A percentile compares a stretch with the other conserved stretches of the same genome.
phyloP scores from a whole-genome alignment of 2,329 filamentous ascomycete genomes.

The Thelonectria discophora region DNA sequence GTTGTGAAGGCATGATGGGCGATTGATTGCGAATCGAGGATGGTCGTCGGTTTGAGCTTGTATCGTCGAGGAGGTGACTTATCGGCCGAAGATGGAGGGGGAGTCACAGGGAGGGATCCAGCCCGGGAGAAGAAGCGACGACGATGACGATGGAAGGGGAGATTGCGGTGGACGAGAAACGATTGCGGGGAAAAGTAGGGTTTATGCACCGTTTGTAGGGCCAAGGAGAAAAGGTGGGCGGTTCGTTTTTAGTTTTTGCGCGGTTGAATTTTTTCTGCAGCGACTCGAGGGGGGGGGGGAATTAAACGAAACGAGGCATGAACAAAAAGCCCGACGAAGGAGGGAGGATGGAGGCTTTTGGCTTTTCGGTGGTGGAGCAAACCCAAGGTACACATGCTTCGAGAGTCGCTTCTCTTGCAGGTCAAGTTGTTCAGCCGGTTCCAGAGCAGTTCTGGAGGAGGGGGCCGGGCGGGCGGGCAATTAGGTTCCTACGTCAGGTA shows the following conservation, averaged over 20 bases:
- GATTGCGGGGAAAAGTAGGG: constrained; percentile 16
- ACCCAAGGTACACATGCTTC: too few species aligned
- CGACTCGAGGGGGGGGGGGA: too few species aligned
- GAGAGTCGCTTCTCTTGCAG: too few species aligned
- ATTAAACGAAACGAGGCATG: neutral
- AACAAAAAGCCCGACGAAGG: too few species aligned
- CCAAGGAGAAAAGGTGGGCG: too few species aligned
- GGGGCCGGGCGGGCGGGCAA: too few species aligned
- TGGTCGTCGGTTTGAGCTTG: neutral
- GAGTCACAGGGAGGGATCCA: constrained; percentile 22
- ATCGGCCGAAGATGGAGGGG: neutral
- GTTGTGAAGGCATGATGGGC: constrained; percentile 59
- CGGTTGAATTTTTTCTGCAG: too few species aligned
- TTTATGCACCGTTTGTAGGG: constrained; percentile 1
- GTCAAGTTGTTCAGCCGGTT: too few species aligned
- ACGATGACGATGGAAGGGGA: neutral
- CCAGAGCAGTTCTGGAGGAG: too few species aligned
- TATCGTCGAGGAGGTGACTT: constrained; percentile 1
- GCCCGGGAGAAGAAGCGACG: constrained; percentile 4
- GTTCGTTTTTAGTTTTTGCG: neutral
- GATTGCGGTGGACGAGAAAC: neutral
- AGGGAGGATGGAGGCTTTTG: too few species aligned
- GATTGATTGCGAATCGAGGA: constrained; percentile 1
- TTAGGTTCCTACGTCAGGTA: too few species aligned
- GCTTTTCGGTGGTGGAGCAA: neutral